Evolutionary conservation across 2,329 filamentous ascomycete species (phyloP), one percentile per base, ranked within the genome.

Genomic region (Ceratocystis diversiconidia): DNA sequence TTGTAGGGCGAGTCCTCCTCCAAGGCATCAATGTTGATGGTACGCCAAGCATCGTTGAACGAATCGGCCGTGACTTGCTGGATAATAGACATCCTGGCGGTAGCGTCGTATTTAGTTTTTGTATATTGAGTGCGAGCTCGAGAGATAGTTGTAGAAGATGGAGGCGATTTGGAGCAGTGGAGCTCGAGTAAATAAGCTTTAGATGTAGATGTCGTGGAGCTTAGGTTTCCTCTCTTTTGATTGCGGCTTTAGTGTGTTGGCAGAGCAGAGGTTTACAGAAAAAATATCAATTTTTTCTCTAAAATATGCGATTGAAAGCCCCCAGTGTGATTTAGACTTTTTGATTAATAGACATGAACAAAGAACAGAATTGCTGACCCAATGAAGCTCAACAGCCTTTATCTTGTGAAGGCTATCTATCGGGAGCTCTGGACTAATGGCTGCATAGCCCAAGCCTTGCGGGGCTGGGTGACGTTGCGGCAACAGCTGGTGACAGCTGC

Each of bases 11-110:
- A 94, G 76, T 97, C 92, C 67, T 92, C 90, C 75, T 94, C 89
- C 72, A 95, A 83, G 71, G 87, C 86, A 75, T 96, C 92, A 75
- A 96, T 88, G 82, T 96, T 90, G 81, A 96, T 94, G 70, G 90
- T 96, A 76, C 92, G 89, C 84, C 84, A 87, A 73, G 82, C 81
- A 70, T 87, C 84, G 75, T 78, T 78, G 65, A 87, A 79, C 70
- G 83, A 79, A 65, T 82, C 80, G 67, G 78, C 76, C 62, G 80
- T 83, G 76, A 85, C 81, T 74, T 86, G 82, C 73, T 85, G 84
- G 70, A 86, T 85, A 72, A 87, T 85, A 64, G 84, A 87, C 84
- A 87, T 86, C 61, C 65, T 68, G 64, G 25, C 7, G 55, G 30
- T 15, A 10, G 64, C 15, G 48, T 63, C n/a, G 32, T 63, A 36